Conservation (phyloP, 2,329 filamentous ascomycete genomes). For the Diaporthe citriasiana region DNA sequence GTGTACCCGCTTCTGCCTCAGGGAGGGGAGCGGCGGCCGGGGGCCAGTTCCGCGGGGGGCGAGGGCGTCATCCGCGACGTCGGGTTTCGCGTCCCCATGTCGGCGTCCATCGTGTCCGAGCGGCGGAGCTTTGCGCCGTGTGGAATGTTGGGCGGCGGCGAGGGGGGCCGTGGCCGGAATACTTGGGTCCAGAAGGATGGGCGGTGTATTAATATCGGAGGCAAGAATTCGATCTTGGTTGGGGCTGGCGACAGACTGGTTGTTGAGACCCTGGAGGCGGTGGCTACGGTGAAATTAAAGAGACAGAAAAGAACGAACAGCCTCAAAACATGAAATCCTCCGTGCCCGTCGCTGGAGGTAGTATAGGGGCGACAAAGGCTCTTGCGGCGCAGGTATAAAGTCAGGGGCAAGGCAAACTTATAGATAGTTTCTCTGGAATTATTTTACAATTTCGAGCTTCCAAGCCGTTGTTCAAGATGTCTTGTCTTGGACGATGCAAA, state of each 20-base stretch:
- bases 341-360: constrained; percentile 25
- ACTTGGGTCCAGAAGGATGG: constrained; percentile 46
- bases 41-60: constrained; percentile 49
- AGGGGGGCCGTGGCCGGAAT: constrained; percentile 41
- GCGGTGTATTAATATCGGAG: constrained; percentile 50
- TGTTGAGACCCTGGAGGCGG: constrained; percentile 55
- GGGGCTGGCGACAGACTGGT: constrained; percentile 53
- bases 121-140: constrained; percentile 51
- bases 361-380: not conserved
- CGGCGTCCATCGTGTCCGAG: constrained; percentile 53
- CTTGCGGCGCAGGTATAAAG: constrained; percentile 29
- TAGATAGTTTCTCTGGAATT: no score
- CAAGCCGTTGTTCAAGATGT: not conserved
- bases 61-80: constrained; percentile 52
- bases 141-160: constrained; percentile 50
- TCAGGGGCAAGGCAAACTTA: no score
- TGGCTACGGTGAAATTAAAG: constrained; percentile 38
- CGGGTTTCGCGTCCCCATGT: constrained; percentile 50
- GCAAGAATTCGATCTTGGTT: constrained; percentile 48
- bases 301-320: not conserved
- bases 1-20: constrained; percentile 45
- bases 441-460: no score
- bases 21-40: constrained; percentile 47
- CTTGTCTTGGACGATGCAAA: no score
- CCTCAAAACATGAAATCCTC: not conserved